Conservation (phyloP, 2,329 filamentous ascomycete species). For the Coniella lustricola region DNA sequence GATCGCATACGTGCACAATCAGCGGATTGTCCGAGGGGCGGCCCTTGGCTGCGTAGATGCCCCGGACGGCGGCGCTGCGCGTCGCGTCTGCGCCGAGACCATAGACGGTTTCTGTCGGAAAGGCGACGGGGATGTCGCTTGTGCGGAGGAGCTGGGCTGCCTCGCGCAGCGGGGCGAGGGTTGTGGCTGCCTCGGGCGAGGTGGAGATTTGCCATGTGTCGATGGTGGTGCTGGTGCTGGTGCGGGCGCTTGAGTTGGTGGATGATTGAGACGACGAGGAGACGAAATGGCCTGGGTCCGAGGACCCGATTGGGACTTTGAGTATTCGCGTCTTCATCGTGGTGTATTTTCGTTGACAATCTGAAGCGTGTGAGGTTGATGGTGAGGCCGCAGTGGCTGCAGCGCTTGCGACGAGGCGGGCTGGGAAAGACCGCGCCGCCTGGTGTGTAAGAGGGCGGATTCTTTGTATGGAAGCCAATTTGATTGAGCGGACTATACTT, state of each 20-base stretch:
- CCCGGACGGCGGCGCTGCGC: constrained; percentile 70
- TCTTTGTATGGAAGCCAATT: neutral
- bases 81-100: constrained; percentile 95
- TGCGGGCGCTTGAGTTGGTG: too few species aligned
- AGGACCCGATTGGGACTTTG: constrained; percentile 20
- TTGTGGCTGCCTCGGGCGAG: constrained; percentile 19
- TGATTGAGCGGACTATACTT: neutral
- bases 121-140: constrained; percentile 74
- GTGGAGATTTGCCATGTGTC: constrained; percentile 36
- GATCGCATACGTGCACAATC: constrained; percentile 82
- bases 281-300: constrained; percentile 9
- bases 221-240: constrained; percentile 23
- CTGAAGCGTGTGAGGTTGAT: constrained; percentile 3
- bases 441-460: neutral
- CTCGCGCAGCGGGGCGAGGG: constrained; percentile 42
- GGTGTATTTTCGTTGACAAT: neutral
- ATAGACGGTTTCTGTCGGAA: constrained; percentile 97
- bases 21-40: constrained; percentile 90
- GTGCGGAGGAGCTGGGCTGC: constrained; percentile 61
- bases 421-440: neutral
- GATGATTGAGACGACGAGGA: neutral
- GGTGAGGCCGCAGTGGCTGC: constrained; percentile 1
- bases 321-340: constrained; percentile 23
- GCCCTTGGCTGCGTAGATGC: constrained; percentile 90
- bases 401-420: constrained; percentile 6